These are phyloP conservation scores for Suhomyces sp. DNA, from an alignment of 805 yeast species.

Conservation along the genomic window DNA sequence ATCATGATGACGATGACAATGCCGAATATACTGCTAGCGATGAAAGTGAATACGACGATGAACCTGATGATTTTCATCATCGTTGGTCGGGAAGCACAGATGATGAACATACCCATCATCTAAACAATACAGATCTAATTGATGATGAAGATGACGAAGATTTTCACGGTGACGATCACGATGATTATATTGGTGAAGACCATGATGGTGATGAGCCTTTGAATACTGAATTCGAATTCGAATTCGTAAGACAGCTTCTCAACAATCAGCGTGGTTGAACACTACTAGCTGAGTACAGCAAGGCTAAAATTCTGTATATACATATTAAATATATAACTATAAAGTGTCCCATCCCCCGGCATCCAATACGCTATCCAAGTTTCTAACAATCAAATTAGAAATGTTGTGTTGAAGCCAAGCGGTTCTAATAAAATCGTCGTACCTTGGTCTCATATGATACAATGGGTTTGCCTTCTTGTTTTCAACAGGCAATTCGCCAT, in stretches of 20 bases:
- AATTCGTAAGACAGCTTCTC: background rate
- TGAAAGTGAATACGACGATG: background rate
- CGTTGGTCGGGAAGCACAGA: background rate
- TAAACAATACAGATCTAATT: background rate
- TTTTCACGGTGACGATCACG: background rate
- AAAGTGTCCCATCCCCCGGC: conserved; percentile 95
- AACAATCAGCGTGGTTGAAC: background rate
- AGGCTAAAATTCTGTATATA: background rate
- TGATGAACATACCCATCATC: background rate
- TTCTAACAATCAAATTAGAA: conserved; percentile 73
- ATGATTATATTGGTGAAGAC: background rate
- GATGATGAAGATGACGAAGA: background rate
- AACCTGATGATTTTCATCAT: background rate
- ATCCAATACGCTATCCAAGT: conserved; percentile 74
- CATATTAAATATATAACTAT: conserved; percentile 23
- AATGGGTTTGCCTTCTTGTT: conserved; percentile 71
- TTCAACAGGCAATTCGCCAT: conserved; percentile 82
- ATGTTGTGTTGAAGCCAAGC: conserved; percentile 80
- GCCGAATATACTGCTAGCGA: background rate
- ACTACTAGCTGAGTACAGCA: background rate
- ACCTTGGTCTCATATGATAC: conserved; percentile 56
- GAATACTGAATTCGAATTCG: background rate
- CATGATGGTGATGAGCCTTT: background rate
- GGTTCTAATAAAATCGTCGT: conserved; percentile 60
- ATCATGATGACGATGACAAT: conserved; percentile 1